Conservation (phyloP, 495 filamentous ascomycete genomes). For the Achaetomiella virescens region DNA sequence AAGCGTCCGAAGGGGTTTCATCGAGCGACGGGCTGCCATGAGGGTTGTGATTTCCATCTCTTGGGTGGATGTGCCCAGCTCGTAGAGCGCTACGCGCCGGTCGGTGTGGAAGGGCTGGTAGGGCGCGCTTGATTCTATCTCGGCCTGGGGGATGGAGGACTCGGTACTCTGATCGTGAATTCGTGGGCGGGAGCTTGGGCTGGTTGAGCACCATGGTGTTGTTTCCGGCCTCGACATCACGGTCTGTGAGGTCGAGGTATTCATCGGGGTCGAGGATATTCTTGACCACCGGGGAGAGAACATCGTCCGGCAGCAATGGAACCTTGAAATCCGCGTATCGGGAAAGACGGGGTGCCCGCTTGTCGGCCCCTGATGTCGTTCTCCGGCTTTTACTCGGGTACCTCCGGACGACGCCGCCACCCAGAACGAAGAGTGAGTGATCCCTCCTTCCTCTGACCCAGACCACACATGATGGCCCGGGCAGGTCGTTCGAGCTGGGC, state of each 20-base stretch:
- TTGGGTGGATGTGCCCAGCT: constrained; percentile 24
- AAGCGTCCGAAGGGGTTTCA: constrained; percentile 14
- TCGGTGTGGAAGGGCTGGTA: constrained; percentile 92
- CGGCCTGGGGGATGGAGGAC: constrained; percentile 69
- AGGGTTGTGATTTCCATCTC: constrained; percentile 28
- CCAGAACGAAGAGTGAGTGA: constrained; percentile 52
- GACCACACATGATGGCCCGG: constrained; percentile 47
- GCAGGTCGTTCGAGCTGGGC: constrained; percentile 43
- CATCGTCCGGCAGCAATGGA: constrained; percentile 48
- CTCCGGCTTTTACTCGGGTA: constrained; percentile 55
- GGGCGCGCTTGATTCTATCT: constrained; percentile 87
- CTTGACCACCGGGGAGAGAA: constrained; percentile 37
- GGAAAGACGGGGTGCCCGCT: constrained; percentile 36
- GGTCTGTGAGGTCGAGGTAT: constrained; percentile 42
- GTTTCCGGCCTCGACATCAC: constrained; percentile 37
- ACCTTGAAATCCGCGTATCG: constrained; percentile 62
- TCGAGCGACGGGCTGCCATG: constrained; percentile 26
- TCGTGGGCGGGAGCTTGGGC: constrained; percentile 20
- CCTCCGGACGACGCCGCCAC: constrained; percentile 54
- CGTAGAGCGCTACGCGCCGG: constrained; percentile 63
- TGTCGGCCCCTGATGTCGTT: constrained; percentile 32
- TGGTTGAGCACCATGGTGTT: constrained; percentile 40
- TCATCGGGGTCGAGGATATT: constrained; percentile 43
- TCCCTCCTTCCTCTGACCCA: constrained; percentile 51
- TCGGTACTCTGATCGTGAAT: constrained; percentile 34